Conservation (phyloP, 345 rosid species). For the Limnanthes douglasii region DNA sequence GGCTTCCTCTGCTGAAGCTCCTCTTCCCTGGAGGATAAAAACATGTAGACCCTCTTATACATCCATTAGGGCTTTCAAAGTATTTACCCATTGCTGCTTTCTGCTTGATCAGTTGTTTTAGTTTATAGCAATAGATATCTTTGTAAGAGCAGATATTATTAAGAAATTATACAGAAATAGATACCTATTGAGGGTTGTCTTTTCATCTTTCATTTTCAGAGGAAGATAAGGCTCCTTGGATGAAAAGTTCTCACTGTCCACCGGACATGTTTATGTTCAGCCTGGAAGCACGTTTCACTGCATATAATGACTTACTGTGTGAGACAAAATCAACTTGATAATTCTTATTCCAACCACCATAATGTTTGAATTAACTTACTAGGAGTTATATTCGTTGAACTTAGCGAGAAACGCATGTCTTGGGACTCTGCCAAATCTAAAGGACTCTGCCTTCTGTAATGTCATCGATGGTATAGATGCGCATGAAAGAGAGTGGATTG, state of each 20-base stretch:
- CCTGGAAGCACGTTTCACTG: constrained; percentile 42
- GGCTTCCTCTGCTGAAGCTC: constrained; percentile 13
- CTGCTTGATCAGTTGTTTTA: no score
- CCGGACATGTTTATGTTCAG: constrained; percentile 16
- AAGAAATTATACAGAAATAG: no score
- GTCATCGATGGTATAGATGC: no score
- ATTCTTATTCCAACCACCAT: neutral
- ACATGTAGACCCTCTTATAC: constrained; percentile 32
- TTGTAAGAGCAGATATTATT: neutral
- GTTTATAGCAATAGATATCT: neutral
- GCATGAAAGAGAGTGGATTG: no score
- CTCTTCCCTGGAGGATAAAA: constrained; percentile 28
- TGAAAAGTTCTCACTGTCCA: constrained; percentile 25
- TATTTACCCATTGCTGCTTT: constrained; percentile 25
- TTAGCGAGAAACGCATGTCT: constrained; percentile 74
- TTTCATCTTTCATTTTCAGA: constrained; percentile 15
- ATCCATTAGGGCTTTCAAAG: constrained; percentile 27
- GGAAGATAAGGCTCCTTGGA: no score
- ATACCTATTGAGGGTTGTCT: constrained; percentile 18
- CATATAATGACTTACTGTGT: constrained; percentile 8
- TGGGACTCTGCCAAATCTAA: no score
- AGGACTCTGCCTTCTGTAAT: no score
- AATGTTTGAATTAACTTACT: no score
- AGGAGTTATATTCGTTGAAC: constrained; percentile 30
- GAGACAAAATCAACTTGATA: constrained; percentile 6